Percentiles rank a stretch among this genome's conserved stretches.
Conservation (phyloP, 352 stramenopile species). For the Globisporangium mamillatum region DNA sequence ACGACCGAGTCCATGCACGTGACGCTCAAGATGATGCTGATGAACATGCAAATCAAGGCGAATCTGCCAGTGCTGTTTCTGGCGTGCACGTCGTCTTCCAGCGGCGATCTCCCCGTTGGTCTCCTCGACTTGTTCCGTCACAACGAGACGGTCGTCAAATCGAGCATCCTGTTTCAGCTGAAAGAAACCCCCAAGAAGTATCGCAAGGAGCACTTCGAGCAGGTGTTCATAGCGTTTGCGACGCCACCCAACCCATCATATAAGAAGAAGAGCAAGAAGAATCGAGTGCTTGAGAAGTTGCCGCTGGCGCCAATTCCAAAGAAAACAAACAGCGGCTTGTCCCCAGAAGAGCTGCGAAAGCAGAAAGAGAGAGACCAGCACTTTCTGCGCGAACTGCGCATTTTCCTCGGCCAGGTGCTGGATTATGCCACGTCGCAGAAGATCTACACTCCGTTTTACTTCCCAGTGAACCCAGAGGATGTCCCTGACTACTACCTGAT, state of each 20-base stretch:
- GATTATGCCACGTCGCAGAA: conserved; percentile 78
- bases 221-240: conserved; percentile 55
- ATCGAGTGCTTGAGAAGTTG: conserved; percentile 40
- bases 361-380: conserved; percentile 77
- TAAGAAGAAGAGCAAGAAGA: conserved; percentile 19
- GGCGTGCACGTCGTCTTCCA: conserved; percentile 53
- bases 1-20: conserved; percentile 71
- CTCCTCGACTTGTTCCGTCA: conserved; percentile 60
- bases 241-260: conserved; percentile 33
- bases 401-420: conserved; percentile 84
- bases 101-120: conserved; percentile 37
- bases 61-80: conserved; percentile 79
- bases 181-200: conserved; percentile 23
- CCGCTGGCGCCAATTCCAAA: conserved; percentile 52
- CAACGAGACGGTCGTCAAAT: conserved; percentile 35
- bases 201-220: conserved; percentile 55
- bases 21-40: conserved; percentile 80
- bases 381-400: conserved; percentile 82
- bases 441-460: conserved; percentile 64
- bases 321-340: conserved; percentile 28
- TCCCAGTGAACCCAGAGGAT: conserved; percentile 65
- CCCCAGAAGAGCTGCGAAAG: conserved; percentile 35
- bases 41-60: conserved; percentile 59
- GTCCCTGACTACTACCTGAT: conserved; percentile 90
- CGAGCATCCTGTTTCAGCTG: conserved; percentile 48